A percentile compares a stretch with the other conserved stretches of the same genome.
Evolutionary conservation across 148 eudicot genomes (phyloP).

Genomic region (Drosera capensis): DNA sequence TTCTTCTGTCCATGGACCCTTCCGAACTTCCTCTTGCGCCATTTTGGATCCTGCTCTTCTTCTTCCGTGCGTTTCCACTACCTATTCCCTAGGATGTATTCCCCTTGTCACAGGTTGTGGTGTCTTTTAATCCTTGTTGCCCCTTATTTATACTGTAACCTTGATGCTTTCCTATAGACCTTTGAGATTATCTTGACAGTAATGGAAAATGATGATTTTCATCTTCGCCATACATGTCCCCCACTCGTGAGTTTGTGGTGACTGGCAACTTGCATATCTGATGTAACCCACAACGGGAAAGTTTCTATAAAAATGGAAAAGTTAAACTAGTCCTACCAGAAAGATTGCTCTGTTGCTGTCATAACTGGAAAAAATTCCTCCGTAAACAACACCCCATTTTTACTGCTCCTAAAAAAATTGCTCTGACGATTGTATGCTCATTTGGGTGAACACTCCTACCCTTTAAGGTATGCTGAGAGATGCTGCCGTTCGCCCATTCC

Average conservation of each 20-base stretch:
- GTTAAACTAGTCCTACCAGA: too few species aligned
- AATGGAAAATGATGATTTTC: conserved; percentile 16
- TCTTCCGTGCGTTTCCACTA: not conserved
- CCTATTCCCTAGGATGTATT: not conserved
- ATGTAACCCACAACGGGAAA: conserved; percentile 41
- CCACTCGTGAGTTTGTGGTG: conserved; percentile 16
- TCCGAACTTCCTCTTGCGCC: conserved; percentile 45
- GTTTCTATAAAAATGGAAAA: too few species aligned
- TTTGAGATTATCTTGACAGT: conserved; percentile 16
- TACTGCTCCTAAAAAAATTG: too few species aligned
- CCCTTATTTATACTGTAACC: conserved; percentile 16
- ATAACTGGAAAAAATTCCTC: too few species aligned
- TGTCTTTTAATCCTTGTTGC: conserved; percentile 1
- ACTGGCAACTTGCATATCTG: conserved; percentile 35
- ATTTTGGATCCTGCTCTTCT: conserved; percentile 11
- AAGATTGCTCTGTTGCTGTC: too few species aligned
- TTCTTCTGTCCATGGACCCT: conserved; percentile 94
- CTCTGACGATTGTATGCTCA: too few species aligned
- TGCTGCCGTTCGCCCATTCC: too few species aligned
- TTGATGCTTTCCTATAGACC: conserved; percentile 11
- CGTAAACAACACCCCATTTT: too few species aligned
- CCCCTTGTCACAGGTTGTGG: conserved; percentile 5
- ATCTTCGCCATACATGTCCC: conserved; percentile 52
- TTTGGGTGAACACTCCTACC: too few species aligned
- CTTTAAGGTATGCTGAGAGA: too few species aligned